Evolutionary conservation across 2,329 filamentous ascomycete species (phyloP).

Genomic region (Cytospora piceicola): DNA sequence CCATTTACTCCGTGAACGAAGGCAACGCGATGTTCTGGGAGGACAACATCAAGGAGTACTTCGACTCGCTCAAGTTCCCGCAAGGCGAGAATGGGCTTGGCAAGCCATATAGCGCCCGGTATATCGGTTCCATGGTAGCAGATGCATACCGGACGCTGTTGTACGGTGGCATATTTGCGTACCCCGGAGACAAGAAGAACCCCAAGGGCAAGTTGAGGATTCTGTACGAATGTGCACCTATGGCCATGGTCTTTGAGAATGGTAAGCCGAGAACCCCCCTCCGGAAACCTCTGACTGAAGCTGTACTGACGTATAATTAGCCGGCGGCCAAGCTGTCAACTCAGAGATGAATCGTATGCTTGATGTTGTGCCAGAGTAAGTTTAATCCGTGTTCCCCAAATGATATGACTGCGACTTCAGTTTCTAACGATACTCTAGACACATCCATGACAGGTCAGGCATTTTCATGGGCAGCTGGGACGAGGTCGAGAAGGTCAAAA

Average conservation of each 20-base stretch:
- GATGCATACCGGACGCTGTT: slow-evolving; percentile 95
- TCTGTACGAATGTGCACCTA: slow-evolving; percentile 96
- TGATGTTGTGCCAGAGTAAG: slow-evolving; percentile 75
- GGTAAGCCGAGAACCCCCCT: slow-evolving; percentile 58
- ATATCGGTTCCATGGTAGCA: slow-evolving; percentile 98
- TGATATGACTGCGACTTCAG: not conserved
- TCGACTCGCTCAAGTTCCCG: slow-evolving; percentile 85
- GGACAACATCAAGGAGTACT: slow-evolving; percentile 83
- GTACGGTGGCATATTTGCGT: slow-evolving; percentile 97
- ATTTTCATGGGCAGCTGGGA: slow-evolving; percentile 96
- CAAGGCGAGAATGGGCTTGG: slow-evolving; percentile 70
- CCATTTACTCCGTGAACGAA: slow-evolving; percentile 98
- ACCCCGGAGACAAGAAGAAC: slow-evolving; percentile 96
- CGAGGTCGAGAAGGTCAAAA: slow-evolving; percentile 94
- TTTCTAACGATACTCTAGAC: slow-evolving; percentile 34
- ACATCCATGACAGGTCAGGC: slow-evolving; percentile 93
- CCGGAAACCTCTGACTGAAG: not conserved
- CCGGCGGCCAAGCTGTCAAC: slow-evolving; percentile 89
- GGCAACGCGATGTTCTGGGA: slow-evolving; percentile 98
- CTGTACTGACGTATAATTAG: slow-evolving; percentile 47
- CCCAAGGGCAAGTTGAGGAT: slow-evolving; percentile 98
- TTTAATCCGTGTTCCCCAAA: not conserved
- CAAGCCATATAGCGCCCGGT: slow-evolving; percentile 93
- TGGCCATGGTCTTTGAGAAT: slow-evolving; percentile 99
- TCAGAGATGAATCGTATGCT: slow-evolving; percentile 91